These are phyloP conservation scores for Penstemon barbatus DNA, from an alignment of 257 asterid species.

Conservation along the genomic window DNA sequence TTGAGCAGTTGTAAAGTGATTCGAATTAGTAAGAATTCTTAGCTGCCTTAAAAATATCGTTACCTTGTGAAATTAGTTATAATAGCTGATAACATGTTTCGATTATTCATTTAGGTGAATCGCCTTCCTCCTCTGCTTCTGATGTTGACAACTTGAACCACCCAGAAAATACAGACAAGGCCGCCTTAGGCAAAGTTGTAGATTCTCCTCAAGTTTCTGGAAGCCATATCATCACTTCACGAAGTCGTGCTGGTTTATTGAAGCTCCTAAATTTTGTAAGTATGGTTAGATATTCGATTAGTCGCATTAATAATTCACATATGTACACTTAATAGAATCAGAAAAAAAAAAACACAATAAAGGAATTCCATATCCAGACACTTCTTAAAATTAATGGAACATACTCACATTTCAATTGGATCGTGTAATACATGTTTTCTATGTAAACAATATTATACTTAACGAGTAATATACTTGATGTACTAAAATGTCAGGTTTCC, in stretches of 20 bases:
- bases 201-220: conserved; percentile 62
- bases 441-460: background rate
- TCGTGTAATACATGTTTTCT: background rate
- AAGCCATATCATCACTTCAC: conserved; percentile 47
- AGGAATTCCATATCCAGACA: background rate
- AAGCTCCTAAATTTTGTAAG: conserved; percentile 50
- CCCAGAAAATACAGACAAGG: conserved; percentile 64
- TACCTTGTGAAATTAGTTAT: conserved; percentile 9
- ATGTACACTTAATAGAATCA: background rate
- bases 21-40: background rate
- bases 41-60: conserved; percentile 19
- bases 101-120: conserved; percentile 66
- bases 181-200: conserved; percentile 60
- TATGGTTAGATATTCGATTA: conserved; percentile 16
- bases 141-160: conserved; percentile 95
- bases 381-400: background rate
- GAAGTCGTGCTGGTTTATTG: conserved; percentile 42
- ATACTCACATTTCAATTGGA: background rate
- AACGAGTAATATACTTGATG: background rate
- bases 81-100: conserved; percentile 17
- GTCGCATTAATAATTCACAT: too few relatives aligned
- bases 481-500: conserved; percentile 4
- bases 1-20: conserved; percentile 15
- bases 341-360: too few relatives aligned
- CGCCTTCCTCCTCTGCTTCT: conserved; percentile 99